Conservation (phyloP, 1,284 basidiomycete genomes). For the Cutaneotrichosporon cavernicola region DNA sequence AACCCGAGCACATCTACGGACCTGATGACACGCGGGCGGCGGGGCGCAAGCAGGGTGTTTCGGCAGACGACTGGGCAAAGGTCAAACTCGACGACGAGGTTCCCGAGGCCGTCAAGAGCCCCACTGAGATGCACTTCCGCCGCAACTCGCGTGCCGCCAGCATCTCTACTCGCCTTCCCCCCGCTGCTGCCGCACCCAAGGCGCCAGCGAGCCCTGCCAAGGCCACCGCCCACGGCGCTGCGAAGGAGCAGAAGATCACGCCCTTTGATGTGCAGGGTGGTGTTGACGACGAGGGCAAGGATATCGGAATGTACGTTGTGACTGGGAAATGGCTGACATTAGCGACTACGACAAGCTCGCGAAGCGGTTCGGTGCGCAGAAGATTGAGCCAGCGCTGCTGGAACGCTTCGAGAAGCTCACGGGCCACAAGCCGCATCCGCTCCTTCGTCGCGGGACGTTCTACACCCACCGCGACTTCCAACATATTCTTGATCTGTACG, state of each 20-base stretch:
- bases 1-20: slow-evolving; percentile 53
- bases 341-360: slow-evolving; percentile 95
- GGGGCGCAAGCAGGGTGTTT: slow-evolving; percentile 38
- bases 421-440: slow-evolving; percentile 83
- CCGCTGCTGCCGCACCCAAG: slow-evolving; percentile 25
- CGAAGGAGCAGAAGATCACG: slow-evolving; percentile 79
- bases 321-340: slow-evolving; percentile 15
- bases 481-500: slow-evolving; percentile 89
- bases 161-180: slow-evolving; percentile 10
- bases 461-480: slow-evolving; percentile 97
- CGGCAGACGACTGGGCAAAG: slow-evolving; percentile 51
- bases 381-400: slow-evolving; percentile 73
- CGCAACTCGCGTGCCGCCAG: slow-evolving; percentile 25
- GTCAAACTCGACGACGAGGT: slow-evolving; percentile 50
- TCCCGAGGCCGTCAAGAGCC: slow-evolving; percentile 52
- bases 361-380: slow-evolving; percentile 87
- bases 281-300: slow-evolving; percentile 82
- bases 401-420: slow-evolving; percentile 90
- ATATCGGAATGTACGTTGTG: slow-evolving; percentile 65
- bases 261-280: slow-evolving; percentile 98
- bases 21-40: slow-evolving; percentile 37
- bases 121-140: slow-evolving; percentile 41
- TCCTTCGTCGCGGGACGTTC: slow-evolving; percentile 90
- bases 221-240: slow-evolving; percentile 3
- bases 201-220: slow-evolving; percentile 14